Evolutionary conservation across 2,329 filamentous ascomycete species (phyloP), one percentile per base, ranked within the genome.

Genomic region (Basipetospora chlamydospora): DNA sequence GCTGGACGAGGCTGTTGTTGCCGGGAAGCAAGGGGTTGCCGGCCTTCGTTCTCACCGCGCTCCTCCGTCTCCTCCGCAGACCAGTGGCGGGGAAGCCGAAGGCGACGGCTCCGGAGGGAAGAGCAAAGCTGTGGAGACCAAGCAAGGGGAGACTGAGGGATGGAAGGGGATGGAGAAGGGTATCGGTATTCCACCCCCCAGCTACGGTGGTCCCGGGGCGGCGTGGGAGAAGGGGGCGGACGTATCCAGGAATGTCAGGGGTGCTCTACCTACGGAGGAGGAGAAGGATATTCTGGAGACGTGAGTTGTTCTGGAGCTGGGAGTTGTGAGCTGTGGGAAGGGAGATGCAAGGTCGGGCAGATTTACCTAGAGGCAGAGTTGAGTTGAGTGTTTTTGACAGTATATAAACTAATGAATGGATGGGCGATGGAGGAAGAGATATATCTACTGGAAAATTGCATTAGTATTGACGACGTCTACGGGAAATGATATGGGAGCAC

Each of bases 181-280:
- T 6, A 32, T 26, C 12, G 9, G 33, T 12, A 35, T 66, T 18
- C 49, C 54, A 16, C 49, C 61, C 32, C 64, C 67, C 13, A 64
- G 62, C 43, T 71, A 67, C 45, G 49, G 55, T 35, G 67, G 67
- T 6, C 66, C 68, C 2, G 63, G 66, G 3, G 51, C 58, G 10
- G 48, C 56, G n/a, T 70, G 64, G 52, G 67, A 72, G 46, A 71
- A 64, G 49, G 61, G 60, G 20, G 67, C 70, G 46, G 51, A 47
- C 20, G 43, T 55, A 16, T 51, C 57, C 23, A 49, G 52, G 32
- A 33, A 39, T 31, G 45, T 61, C 39, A 61, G 56, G 32, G 62
- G 53, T 3, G 46, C 49, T 36, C 49, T 50, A 25, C 59, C 60
- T 13, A 58, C 55, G 12, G 58, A 61, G 22, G 54, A 61, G 30